Conservation (phyloP, 2,329 filamentous ascomycete species). For the Fusarium transvaalense region DNA sequence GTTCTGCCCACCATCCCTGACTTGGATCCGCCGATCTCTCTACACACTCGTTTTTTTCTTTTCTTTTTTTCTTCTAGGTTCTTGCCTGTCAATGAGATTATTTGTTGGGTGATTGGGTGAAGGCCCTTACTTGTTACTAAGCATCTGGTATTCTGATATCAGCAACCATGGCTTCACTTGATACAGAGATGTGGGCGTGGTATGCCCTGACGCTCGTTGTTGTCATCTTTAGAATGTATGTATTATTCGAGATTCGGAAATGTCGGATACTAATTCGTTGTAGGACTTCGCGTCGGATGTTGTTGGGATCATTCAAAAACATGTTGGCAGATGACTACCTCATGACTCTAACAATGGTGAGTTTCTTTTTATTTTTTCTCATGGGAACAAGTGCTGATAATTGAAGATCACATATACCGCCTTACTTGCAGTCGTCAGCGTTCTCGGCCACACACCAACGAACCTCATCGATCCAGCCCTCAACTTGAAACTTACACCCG, state of each 20-base stretch:
- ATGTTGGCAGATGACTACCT: conserved; percentile 67
- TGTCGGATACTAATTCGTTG: conserved; percentile 4
- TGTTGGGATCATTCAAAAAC: conserved; percentile 59
- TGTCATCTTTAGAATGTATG: conserved; percentile 57
- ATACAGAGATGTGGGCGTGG: conserved; percentile 58
- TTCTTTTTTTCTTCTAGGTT: neutral
- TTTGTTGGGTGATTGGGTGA: conserved; percentile 10
- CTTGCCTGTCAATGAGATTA: conserved; percentile 10
- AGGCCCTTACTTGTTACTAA: neutral
- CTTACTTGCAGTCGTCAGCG: conserved; percentile 41
- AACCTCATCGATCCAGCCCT: conserved; percentile 68
- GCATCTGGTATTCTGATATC: neutral
- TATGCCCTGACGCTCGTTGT: conserved; percentile 56
- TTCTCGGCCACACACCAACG: conserved; percentile 58
- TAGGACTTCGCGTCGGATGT: conserved; percentile 54
- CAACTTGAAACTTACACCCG: conserved; percentile 59
- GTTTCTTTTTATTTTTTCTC: conserved; percentile 6
- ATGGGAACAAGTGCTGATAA: neutral
- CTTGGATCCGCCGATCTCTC: conserved; percentile 27
- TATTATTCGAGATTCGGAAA: accelerated
- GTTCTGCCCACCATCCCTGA: conserved; percentile 20
- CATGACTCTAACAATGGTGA: conserved; percentile 64
- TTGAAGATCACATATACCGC: conserved; percentile 37
- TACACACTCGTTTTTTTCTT: neutral
- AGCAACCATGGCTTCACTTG: conserved; percentile 44